phyloP scores from a whole-genome alignment of 2,329 filamentous ascomycete species.

The Pseudopyrenochaeta lycopersici region DNA sequence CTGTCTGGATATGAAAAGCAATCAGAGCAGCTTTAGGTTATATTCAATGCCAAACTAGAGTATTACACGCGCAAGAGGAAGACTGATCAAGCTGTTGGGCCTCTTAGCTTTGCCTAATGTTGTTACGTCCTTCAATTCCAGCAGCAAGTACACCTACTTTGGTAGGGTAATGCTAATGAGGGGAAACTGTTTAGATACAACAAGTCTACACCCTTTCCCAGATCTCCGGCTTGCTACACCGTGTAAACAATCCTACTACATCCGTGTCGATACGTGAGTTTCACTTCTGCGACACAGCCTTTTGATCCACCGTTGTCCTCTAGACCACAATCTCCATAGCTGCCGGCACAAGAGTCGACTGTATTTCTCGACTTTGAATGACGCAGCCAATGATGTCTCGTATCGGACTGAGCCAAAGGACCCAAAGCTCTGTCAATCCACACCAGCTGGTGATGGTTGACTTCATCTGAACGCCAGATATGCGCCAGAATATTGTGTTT shows the following conservation, averaged over 20 bases:
- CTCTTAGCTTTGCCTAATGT: no score
- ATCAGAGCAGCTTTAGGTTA: no score
- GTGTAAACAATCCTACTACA: constrained; percentile 30
- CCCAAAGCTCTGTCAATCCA: constrained; percentile 24
- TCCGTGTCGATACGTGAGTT: constrained; percentile 23
- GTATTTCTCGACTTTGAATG: constrained; percentile 15
- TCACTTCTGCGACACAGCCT: constrained; percentile 18
- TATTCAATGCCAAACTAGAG: no score
- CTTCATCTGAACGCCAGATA: constrained; percentile 26
- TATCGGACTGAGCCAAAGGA: constrained; percentile 7
- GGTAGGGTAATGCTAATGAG: no score
- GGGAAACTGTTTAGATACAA: no score
- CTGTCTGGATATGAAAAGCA: no score
- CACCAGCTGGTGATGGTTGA: constrained; percentile 27
- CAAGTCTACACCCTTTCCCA: constrained; percentile 36
- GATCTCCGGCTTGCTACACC: constrained; percentile 15
- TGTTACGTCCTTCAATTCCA: no score
- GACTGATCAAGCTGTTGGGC: no score
- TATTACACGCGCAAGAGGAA: no score
- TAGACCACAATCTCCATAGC: constrained; percentile 29
- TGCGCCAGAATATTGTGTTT: constrained; percentile 35
- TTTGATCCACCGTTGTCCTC: constrained; percentile 13
- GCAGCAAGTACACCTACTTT: no score
- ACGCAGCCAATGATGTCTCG: constrained; percentile 1
- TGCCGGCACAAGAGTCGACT: constrained; percentile 21